Percentiles rank a stretch among this genome's conserved stretches.
Conservation (phyloP, 192 early-diverging fungal species). For the Dispira simplex region DNA sequence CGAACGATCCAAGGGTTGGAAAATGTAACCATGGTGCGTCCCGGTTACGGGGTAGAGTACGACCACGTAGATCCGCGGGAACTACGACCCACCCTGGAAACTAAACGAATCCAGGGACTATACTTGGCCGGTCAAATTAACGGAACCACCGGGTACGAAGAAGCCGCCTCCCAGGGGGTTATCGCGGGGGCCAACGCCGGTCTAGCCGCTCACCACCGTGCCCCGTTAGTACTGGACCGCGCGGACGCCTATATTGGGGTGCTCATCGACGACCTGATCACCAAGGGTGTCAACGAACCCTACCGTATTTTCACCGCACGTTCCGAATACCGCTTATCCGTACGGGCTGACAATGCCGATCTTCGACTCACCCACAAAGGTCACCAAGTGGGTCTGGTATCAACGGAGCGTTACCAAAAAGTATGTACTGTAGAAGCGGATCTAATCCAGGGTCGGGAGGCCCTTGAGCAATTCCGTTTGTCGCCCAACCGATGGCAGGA, state of each 20-base stretch:
- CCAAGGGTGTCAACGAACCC: slow-evolving; percentile 66
- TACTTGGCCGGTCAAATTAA: slow-evolving; percentile 78
- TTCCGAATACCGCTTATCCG: slow-evolving; percentile 61
- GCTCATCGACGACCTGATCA: slow-evolving; percentile 66
- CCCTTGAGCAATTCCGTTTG: slow-evolving; percentile 29
- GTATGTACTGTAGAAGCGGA: slow-evolving; percentile 25
- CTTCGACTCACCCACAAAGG: slow-evolving; percentile 52
- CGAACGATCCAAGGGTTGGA: slow-evolving; percentile 59
- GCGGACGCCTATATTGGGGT: slow-evolving; percentile 74
- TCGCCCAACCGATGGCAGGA: slow-evolving; percentile 37
- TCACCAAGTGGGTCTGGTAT: slow-evolving; percentile 31
- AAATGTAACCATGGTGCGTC: slow-evolving; percentile 51
- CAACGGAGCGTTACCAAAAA: slow-evolving; percentile 28
- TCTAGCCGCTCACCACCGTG: slow-evolving; percentile 27
- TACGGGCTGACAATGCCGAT: slow-evolving; percentile 71
- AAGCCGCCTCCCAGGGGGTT: slow-evolving; percentile 66
- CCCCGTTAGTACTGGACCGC: slow-evolving; percentile 48
- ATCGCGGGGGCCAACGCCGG: slow-evolving; percentile 68
- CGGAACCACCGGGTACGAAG: slow-evolving; percentile 77
- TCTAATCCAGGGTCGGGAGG: slow-evolving; percentile 27
- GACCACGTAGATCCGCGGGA: slow-evolving; percentile 75
- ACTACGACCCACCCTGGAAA: slow-evolving; percentile 55
- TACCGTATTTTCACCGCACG: slow-evolving; percentile 73
- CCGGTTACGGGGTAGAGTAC: slow-evolving; percentile 77
- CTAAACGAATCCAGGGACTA: slow-evolving; percentile 55